Evolutionary conservation across 2,329 filamentous ascomycete species (phyloP).

Genomic region (Microsporum ferrugineum): DNA sequence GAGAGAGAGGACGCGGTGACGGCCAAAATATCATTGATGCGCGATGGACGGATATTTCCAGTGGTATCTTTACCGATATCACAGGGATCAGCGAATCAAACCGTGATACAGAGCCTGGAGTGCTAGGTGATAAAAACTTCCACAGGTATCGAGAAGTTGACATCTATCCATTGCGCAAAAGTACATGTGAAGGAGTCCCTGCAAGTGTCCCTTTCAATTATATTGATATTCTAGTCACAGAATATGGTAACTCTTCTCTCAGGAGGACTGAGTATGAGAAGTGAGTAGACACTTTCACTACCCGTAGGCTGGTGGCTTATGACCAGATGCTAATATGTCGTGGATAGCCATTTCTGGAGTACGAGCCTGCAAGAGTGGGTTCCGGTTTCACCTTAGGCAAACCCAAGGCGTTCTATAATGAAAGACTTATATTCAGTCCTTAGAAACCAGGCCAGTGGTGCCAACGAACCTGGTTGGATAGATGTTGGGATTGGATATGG

Average conservation of each 20-base stretch:
- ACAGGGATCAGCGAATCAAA: conserved; percentile 63
- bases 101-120: conserved; percentile 45
- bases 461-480: neutral
- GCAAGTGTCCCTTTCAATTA: conserved; percentile 52
- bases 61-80: conserved; percentile 73
- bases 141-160: conserved; percentile 61
- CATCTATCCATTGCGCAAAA: conserved; percentile 63
- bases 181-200: conserved; percentile 60
- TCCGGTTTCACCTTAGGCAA: conserved; percentile 14
- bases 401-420: neutral
- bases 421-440: neutral
- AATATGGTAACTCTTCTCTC: conserved; percentile 30
- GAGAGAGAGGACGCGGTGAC: conserved; percentile 50
- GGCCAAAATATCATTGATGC: conserved; percentile 74
- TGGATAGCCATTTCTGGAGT: conserved; percentile 29
- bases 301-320: neutral
- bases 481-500: neutral
- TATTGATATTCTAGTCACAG: conserved; percentile 28
- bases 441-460: neutral
- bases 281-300: conserved; percentile 17
- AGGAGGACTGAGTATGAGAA: conserved; percentile 26
- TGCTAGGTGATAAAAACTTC: conserved; percentile 70
- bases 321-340: conserved; percentile 12
- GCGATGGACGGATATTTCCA: conserved; percentile 66
- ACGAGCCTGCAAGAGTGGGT: conserved; percentile 26